A percentile compares a stretch with the other conserved stretches of the same genome.
These are phyloP conservation scores for Penicillium sp. DNA, from an alignment of 2,329 filamentous ascomycete species.

Conservation along the genomic window DNA sequence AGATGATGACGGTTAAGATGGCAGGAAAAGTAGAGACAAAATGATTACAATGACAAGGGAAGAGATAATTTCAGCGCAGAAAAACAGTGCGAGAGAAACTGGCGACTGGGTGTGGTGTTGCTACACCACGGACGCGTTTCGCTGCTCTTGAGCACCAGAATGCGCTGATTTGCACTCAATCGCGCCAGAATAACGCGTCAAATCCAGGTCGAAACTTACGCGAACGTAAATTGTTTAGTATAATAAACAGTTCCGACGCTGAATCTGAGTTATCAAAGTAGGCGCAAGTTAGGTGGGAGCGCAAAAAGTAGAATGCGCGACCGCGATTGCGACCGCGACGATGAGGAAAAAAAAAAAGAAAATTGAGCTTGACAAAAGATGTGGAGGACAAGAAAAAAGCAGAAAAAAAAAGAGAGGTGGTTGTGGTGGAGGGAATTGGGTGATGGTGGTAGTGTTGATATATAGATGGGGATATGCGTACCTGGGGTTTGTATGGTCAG, in stretches of 20 bases:
- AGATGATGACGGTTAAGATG: neutral
- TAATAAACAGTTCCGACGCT: neutral
- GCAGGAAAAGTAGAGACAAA: neutral
- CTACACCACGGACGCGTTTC: neutral
- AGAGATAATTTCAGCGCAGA: neutral
- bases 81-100: neutral
- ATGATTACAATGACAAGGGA: neutral
- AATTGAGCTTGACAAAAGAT: constrained; percentile 6
- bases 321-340: constrained; percentile 13
- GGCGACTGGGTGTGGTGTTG: neutral
- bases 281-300: constrained; percentile 7
- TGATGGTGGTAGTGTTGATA: constrained; percentile 27
- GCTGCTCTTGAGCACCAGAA: neutral
- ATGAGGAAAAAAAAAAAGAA: constrained; percentile 12
- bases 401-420: constrained; percentile 14
- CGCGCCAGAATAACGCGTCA: neutral
- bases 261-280: constrained; percentile 1
- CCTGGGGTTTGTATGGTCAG: constrained; percentile 37
- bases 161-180: neutral
- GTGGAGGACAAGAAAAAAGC: constrained; percentile 10
- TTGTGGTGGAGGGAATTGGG: constrained; percentile 29
- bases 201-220: neutral
- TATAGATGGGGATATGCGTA: constrained; percentile 39
- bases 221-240: neutral
- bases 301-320: constrained; percentile 11